A percentile compares a stretch with the other conserved stretches of the same genome.
Evolutionary conservation across 345 rosid genomes (phyloP).

Genomic region (Linum trigynum): DNA sequence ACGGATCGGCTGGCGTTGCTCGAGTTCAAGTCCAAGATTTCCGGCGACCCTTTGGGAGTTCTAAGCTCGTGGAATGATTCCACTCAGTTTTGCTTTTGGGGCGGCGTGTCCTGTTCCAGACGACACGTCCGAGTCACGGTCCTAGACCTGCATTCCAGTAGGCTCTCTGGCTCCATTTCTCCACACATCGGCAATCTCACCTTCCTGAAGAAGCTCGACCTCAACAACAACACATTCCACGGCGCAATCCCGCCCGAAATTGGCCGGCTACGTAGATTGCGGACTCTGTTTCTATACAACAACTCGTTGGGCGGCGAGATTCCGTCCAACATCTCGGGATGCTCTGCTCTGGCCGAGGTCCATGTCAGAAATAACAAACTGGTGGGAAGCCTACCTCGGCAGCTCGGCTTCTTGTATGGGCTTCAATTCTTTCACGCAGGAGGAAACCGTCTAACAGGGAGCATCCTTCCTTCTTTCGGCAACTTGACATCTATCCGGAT

Average conservation of each 20-base stretch:
- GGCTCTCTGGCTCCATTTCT: conserved; percentile 4
- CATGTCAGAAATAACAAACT: neutral
- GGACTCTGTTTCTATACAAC: neutral
- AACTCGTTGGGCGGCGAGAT: conserved; percentile 16
- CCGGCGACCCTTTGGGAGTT: conserved; percentile 2
- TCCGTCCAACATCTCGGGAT: conserved; percentile 10
- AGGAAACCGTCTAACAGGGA: conserved; percentile 11
- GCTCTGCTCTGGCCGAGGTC: neutral
- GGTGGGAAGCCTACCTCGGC: conserved; percentile 9
- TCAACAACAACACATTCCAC: conserved; percentile 5
- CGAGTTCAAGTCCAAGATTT: conserved; percentile 2
- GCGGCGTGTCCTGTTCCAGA: conserved; percentile 2
- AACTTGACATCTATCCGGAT: conserved; percentile 6
- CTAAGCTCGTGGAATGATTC: conserved; percentile 13
- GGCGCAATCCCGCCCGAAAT: conserved; percentile 13
- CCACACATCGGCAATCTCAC: conserved; percentile 12
- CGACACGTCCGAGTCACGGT: neutral
- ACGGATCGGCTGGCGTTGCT: conserved; percentile 10
- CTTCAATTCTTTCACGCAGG: neutral
- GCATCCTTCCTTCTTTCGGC: conserved; percentile 12
- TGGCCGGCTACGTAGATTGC: conserved; percentile 1
- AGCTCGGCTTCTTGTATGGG: neutral
- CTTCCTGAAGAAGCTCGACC: neutral
- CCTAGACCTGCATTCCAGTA: neutral
- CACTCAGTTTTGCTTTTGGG: conserved; percentile 6